A percentile compares a stretch with the other conserved stretches of the same genome.
Conservation (phyloP, 176 grass and related monocot species). For the Ensete glaucum region DNA sequence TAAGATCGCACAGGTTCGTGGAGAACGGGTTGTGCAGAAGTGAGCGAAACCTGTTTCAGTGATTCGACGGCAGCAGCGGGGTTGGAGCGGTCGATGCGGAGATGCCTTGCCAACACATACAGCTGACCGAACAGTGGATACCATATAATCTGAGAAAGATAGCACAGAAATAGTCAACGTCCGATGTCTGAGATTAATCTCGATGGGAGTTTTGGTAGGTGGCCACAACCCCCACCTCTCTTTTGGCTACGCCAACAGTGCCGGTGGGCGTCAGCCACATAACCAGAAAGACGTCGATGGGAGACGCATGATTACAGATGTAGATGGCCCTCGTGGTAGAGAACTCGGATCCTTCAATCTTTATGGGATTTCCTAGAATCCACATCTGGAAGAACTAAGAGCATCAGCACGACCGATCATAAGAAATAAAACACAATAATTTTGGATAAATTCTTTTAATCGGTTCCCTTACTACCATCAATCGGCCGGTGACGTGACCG, state of each 20-base stretch:
- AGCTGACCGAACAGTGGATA: slow-evolving; percentile 43
- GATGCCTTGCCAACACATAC: slow-evolving; percentile 48
- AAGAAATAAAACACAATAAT: not conserved
- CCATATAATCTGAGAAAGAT: slow-evolving; percentile 35
- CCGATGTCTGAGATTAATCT: not conserved
- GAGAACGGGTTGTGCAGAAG: not conserved
- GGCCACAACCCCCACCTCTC: slow-evolving; percentile 15
- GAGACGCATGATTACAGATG: slow-evolving; percentile 48
- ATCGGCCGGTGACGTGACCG: slow-evolving; percentile 39
- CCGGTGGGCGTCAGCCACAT: slow-evolving; percentile 50
- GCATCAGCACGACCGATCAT: not conserved
- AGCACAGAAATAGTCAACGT: no score
- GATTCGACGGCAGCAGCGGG: slow-evolving; percentile 34
- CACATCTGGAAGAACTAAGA: slow-evolving; percentile 26
- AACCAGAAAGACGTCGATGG: slow-evolving; percentile 31
- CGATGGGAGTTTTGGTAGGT: not conserved
- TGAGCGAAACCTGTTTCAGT: slow-evolving; percentile 33
- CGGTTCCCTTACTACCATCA: slow-evolving; percentile 24
- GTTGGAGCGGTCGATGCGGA: slow-evolving; percentile 51
- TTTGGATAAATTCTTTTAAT: not conserved
- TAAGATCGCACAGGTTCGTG: not conserved
- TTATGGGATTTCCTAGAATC: slow-evolving; percentile 50
- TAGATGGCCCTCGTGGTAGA: slow-evolving; percentile 38
- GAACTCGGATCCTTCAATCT: slow-evolving; percentile 40
- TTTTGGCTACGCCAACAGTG: slow-evolving; percentile 53